phyloP scores from a whole-genome alignment of 768 basidiomycete genomes.

The Astraeus odoratus region DNA sequence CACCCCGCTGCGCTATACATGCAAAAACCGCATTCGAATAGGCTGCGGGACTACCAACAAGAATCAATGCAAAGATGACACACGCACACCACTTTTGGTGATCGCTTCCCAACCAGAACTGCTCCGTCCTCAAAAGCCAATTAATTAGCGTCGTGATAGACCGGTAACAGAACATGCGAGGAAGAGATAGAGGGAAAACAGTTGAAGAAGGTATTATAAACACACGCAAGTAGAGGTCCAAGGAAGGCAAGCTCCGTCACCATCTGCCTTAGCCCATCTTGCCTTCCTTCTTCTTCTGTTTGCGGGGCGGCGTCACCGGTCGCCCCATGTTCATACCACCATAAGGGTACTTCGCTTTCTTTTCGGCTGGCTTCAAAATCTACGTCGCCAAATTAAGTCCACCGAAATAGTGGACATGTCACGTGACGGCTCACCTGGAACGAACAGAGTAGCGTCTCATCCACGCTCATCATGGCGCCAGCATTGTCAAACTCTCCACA shows the following conservation, averaged over 20 bases:
- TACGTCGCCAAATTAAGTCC: not conserved
- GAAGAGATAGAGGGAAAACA: conserved; percentile 18
- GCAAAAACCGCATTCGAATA: no score
- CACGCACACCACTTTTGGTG: no score
- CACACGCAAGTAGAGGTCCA: conserved; percentile 15
- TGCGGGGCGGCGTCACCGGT: conserved; percentile 92
- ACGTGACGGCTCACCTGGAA: conserved; percentile 70
- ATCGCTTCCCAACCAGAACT: not conserved
- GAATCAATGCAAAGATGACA: conserved; percentile 5
- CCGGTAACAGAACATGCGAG: not conserved
- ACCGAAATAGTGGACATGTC: not conserved
- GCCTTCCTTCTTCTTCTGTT: conserved; percentile 94
- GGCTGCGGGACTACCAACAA: no score
- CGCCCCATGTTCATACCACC: conserved; percentile 82
- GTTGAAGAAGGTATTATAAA: conserved; percentile 26
- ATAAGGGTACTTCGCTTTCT: conserved; percentile 91
- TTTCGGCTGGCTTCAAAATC: conserved; percentile 99
- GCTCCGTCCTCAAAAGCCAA: conserved; percentile 2
- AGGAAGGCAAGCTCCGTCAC: conserved; percentile 21
- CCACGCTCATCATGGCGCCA: conserved; percentile 99
- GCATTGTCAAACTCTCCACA: conserved; percentile 98
- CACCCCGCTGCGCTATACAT: no score
- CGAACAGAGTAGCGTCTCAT: conserved; percentile 93
- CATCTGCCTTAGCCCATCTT: conserved; percentile 45
- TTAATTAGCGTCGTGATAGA: conserved; percentile 18